Conservation (phyloP, 768 basidiomycete genomes). For the Leccinum sublutescens region DNA sequence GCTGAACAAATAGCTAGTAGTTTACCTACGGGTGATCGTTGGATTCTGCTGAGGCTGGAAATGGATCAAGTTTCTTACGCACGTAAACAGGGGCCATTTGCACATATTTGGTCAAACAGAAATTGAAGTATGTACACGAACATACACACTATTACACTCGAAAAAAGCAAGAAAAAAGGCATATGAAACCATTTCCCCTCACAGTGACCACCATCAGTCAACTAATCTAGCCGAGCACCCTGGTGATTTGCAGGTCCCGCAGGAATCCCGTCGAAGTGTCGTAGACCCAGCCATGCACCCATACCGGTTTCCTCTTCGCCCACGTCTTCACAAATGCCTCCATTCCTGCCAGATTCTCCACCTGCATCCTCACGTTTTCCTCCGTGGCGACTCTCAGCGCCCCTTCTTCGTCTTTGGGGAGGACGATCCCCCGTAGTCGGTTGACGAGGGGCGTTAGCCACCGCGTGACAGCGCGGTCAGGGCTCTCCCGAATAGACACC, state of each 20-base stretch:
- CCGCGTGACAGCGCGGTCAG: slow-evolving; percentile 51
- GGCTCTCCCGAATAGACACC: slow-evolving; percentile 18
- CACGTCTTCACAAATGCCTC: slow-evolving; percentile 41
- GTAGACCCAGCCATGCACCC: slow-evolving; percentile 75
- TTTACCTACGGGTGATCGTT: too few relatives aligned
- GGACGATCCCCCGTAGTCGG: slow-evolving; percentile 41
- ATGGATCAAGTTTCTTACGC: too few relatives aligned
- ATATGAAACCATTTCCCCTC: too few relatives aligned
- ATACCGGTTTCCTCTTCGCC: slow-evolving; percentile 38
- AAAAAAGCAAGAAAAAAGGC: too few relatives aligned
- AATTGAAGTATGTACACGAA: too few relatives aligned
- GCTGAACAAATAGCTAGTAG: too few relatives aligned
- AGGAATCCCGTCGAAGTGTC: slow-evolving; percentile 58
- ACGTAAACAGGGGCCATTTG: too few relatives aligned
- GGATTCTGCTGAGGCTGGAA: too few relatives aligned
- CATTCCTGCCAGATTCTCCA: slow-evolving; percentile 44
- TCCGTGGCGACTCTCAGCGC: slow-evolving; percentile 40
- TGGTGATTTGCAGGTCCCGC: slow-evolving; percentile 53
- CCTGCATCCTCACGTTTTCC: slow-evolving; percentile 56
- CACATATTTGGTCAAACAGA: too few relatives aligned
- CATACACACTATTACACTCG: too few relatives aligned
- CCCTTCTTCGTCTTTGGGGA: slow-evolving; percentile 28
- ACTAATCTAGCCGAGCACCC: slow-evolving; percentile 26
- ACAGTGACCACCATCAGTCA: too few relatives aligned
- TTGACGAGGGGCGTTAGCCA: slow-evolving; percentile 72